Evolutionary conservation across 768 basidiomycete genomes (phyloP).

Genomic region (Mycena rosella): DNA sequence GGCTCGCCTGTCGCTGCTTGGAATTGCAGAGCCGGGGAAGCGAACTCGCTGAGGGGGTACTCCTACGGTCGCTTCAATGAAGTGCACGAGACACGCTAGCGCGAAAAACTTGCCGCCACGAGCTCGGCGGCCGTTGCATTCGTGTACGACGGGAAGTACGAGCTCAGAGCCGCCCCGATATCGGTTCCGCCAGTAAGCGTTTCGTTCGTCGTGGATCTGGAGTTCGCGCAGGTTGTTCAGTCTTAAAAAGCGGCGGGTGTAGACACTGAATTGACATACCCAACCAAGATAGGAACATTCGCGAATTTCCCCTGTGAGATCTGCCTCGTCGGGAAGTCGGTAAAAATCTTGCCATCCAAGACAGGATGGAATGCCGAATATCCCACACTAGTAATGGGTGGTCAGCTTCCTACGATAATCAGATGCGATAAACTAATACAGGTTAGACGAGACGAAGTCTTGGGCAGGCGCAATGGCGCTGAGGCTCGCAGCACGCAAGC

Average conservation of each 20-base stretch:
- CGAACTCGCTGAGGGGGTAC: constrained; percentile 56
- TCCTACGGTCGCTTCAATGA: background rate
- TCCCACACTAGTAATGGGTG: background rate
- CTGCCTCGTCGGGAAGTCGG: constrained; percentile 61
- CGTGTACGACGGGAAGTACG: constrained; percentile 61
- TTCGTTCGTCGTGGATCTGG: constrained; percentile 70
- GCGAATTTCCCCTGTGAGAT: constrained; percentile 61
- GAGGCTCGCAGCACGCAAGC: constrained; percentile 63
- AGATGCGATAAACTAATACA: background rate
- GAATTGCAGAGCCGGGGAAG: constrained; percentile 54
- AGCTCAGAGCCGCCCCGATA: constrained; percentile 52
- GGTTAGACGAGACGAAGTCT: constrained; percentile 45
- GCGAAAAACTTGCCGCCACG: constrained; percentile 41
- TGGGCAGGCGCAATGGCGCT: constrained; percentile 68
- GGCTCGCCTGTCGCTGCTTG: constrained; percentile 65
- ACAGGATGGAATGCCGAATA: constrained; percentile 68
- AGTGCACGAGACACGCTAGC: too few species aligned
- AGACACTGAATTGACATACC: constrained; percentile 57
- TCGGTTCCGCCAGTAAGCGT: constrained; percentile 59
- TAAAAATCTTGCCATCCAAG: constrained; percentile 65
- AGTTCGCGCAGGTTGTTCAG: background rate
- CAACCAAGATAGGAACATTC: constrained; percentile 69
- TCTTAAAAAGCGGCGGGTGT: too few species aligned
- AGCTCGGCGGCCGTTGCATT: constrained; percentile 54
- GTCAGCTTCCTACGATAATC: too few species aligned